Evolutionary conservation across 2,329 filamentous ascomycete species (phyloP).

Genomic region (Arachnomyces sp.): DNA sequence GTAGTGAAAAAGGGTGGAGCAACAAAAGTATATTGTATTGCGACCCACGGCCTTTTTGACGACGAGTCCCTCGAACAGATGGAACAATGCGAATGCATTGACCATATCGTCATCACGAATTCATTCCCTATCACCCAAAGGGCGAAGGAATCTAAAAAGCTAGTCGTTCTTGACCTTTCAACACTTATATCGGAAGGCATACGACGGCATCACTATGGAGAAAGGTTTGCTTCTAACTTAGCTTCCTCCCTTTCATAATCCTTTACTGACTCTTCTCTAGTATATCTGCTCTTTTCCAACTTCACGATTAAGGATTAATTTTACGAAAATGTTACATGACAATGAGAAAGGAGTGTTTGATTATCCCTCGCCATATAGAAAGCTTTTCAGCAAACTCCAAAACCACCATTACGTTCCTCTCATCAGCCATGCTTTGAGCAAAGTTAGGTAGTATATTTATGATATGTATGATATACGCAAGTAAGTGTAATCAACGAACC

Average conservation of each 20-base stretch:
- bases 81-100: constrained; percentile 85
- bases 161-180: constrained; percentile 82
- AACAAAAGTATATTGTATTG: constrained; percentile 94
- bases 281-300: constrained; percentile 44
- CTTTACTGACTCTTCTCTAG: constrained; percentile 6
- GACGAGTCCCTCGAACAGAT: constrained; percentile 83
- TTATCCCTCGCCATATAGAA: too few species aligned
- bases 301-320: constrained; percentile 51
- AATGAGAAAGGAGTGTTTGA: too few species aligned
- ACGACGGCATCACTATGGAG: constrained; percentile 90
- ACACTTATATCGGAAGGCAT: constrained; percentile 86
- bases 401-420: too few species aligned
- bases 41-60: constrained; percentile 90
- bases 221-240: constrained; percentile 49
- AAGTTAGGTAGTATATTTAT: too few species aligned
- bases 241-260: background rate
- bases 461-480: too few species aligned
- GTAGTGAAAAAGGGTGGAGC: constrained; percentile 88
- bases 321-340: too few species aligned
- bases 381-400: too few species aligned
- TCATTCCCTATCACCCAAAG: constrained; percentile 84
- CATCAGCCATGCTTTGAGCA: too few species aligned
- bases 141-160: constrained; percentile 63
- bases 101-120: constrained; percentile 91
- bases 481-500: too few species aligned